Conservation (phyloP, 768 basidiomycete species). For the Tricholomella constricta region DNA sequence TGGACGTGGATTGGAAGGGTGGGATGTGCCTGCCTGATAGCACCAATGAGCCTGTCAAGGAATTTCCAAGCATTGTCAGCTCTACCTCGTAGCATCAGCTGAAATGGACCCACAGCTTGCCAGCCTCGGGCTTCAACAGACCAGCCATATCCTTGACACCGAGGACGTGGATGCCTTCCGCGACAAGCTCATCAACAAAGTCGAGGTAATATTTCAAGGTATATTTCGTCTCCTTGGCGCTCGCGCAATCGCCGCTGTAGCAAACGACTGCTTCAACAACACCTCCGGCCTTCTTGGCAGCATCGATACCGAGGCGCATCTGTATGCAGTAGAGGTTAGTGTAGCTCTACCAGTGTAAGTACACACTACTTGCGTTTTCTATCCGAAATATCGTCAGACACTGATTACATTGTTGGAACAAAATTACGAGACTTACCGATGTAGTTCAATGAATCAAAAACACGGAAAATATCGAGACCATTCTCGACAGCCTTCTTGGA, state of each 20-base stretch:
- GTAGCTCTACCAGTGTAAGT: background rate
- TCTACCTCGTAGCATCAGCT: background rate
- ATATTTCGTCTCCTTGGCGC: slow-evolving; percentile 94
- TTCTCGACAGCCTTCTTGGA: slow-evolving; percentile 99
- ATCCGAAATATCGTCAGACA: slow-evolving; percentile 9
- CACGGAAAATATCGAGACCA: slow-evolving; percentile 98
- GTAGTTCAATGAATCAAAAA: slow-evolving; percentile 99
- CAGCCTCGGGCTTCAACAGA: slow-evolving; percentile 91
- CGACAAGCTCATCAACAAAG: slow-evolving; percentile 90
- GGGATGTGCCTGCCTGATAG: slow-evolving; percentile 94
- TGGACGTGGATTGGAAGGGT: slow-evolving; percentile 99
- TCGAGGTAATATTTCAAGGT: slow-evolving; percentile 97
- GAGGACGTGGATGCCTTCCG: slow-evolving; percentile 94
- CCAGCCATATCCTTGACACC: slow-evolving; percentile 99
- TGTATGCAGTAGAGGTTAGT: slow-evolving; percentile 30
- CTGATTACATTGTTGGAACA: background rate
- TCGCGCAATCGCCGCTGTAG: slow-evolving; percentile 97
- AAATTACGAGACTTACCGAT: slow-evolving; percentile 56
- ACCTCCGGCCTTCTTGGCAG: slow-evolving; percentile 99
- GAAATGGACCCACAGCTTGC: slow-evolving; percentile 66
- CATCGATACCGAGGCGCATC: slow-evolving; percentile 98
- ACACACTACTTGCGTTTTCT: slow-evolving; percentile 68
- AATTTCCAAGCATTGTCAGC: slow-evolving; percentile 1
- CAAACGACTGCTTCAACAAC: slow-evolving; percentile 97
- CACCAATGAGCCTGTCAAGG: slow-evolving; percentile 75